Base-by-base conservation (phyloP, 306 rosid species). In the Quercus ilex region DNA sequence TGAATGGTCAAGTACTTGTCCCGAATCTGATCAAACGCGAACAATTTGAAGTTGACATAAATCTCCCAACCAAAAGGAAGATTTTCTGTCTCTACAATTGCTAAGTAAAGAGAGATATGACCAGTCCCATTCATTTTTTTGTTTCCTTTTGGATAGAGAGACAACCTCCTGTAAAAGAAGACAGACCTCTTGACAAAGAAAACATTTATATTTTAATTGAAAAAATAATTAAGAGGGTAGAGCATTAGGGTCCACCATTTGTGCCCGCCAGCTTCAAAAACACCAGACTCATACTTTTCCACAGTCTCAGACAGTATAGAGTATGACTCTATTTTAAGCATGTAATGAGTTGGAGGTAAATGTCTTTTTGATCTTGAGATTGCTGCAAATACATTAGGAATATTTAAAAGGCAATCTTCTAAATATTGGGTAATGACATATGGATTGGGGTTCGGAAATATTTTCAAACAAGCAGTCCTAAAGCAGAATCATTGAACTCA, bases 241-340 rank as follows among this genome's bases (percentile, higher is more conserved):
- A 12, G 53, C 53, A 49, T 49, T 49, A 12, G 53, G 0, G 53
- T 51, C 5, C 20, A 73, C 83, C 83, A 73, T 0, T 79, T 79
- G 67, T 73, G 21, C 5, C 73, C 74, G 3, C 74, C 74, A 30
- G 65, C 53, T 43, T 59, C 78, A 20, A 79, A 79, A 19, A 41
- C 33, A 43, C 25, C 28, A 1, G 33, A 58, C 63, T 63, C 73
- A 58, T 35, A 62, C 23, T 35, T 49, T 17, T 79, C 43, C 0
- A 19, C 33, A 17, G 20, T 4, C 30, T 19, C 13, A 5, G 18
- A 25, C 10, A 73, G 9, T 12, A 57, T 9, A 52, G 77, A 73
- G 23, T 55, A 73, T n/a, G 28, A 63, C 15, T 55, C 26, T 28
- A 73, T 55, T 52, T 53, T 26, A 6, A 73, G 25, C 9, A 53